Evolutionary conservation across 805 yeast species (phyloP), one percentile per base, ranked within the genome.

Genomic region (Ogataea degrootiae): DNA sequence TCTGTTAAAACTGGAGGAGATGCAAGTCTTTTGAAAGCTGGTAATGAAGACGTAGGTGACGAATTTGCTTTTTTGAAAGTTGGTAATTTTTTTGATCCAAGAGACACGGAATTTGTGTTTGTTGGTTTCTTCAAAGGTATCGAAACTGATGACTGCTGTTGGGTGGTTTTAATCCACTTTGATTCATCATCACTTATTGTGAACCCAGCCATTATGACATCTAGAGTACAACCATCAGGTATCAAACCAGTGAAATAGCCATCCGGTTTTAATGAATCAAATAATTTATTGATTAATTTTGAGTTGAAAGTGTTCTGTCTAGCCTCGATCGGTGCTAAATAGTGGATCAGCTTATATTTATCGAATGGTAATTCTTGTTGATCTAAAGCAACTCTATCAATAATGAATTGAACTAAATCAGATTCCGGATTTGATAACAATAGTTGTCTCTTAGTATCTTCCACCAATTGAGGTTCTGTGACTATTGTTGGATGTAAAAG

Each of bases 401-500:
- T 76, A 22, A 82, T 69, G 43, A 73, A 79, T 60, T 83, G 89
- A 35, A 70, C 67, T 12, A 70, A 56, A 23, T 51, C 57, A 8
- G 70, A 58, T 26, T 60, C 62, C 5, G 71, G 65, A 42, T 55
- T 55, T 34, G 65, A 53, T 5, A 44, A 26, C 16, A 48, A 43
- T 37, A 75, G 58, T 16, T 56, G 49, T 14, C 51, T 49, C 61
- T 80, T 79, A 37, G 68, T 62, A 1, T 51, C 36, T 41, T 68
- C 73, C 17, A 82, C 79, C 17, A 67, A 45, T 4, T 62, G 68
- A 39, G 82, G 83, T 37, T 76, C 74, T 0, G 83, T 77, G 12
- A 83, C 86, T 42, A 79, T 74, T 7, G 86, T 83, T 17, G 89
- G 89, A 58, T 83, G 89, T 45, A 83, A 71, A 43, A 83, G 68